Percentiles rank a stretch among this genome's conserved stretches.
Conservation (phyloP, 164 flowering plant genomes). For the Annona cherimola region DNA sequence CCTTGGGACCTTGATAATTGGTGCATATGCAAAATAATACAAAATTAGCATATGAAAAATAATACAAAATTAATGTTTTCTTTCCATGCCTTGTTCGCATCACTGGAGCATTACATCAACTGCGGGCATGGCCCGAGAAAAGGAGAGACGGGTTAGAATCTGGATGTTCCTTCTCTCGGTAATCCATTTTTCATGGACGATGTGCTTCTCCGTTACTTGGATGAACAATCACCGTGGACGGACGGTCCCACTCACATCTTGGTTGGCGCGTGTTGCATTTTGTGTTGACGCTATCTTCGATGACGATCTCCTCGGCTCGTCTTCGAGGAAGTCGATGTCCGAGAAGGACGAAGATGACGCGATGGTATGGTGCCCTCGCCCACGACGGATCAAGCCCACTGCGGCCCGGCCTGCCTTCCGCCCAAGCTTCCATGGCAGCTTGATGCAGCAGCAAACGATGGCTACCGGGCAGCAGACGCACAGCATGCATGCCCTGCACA, state of each 20-base stretch:
- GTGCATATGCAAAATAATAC: no score
- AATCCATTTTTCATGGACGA: no score
- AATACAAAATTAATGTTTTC: no score
- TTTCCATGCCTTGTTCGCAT: no score
- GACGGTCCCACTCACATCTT: neutral
- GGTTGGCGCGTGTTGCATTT: neutral
- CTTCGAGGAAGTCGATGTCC: slow-evolving; percentile 22
- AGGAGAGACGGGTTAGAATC: no score
- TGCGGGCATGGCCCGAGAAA: no score
- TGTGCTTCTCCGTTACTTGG: neutral
- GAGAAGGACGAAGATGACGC: slow-evolving; percentile 37
- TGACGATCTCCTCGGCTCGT: neutral
- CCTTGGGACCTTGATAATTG: no score
- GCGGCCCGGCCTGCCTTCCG: slow-evolving; percentile 16
- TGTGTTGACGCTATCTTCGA: neutral
- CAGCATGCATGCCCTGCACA: slow-evolving; percentile 26
- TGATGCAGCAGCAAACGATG: slow-evolving; percentile 29
- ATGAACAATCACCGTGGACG: neutral
- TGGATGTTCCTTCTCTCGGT: no score
- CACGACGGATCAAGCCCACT: slow-evolving; percentile 10
- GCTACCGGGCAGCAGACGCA: slow-evolving; percentile 40
- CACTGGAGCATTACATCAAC: no score
- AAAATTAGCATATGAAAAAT: no score
- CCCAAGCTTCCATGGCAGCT: slow-evolving; percentile 31
- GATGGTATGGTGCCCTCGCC: slow-evolving; percentile 14